phyloP scores from a whole-genome alignment of 352 stramenopile species.

The Bremia lactucae region DNA sequence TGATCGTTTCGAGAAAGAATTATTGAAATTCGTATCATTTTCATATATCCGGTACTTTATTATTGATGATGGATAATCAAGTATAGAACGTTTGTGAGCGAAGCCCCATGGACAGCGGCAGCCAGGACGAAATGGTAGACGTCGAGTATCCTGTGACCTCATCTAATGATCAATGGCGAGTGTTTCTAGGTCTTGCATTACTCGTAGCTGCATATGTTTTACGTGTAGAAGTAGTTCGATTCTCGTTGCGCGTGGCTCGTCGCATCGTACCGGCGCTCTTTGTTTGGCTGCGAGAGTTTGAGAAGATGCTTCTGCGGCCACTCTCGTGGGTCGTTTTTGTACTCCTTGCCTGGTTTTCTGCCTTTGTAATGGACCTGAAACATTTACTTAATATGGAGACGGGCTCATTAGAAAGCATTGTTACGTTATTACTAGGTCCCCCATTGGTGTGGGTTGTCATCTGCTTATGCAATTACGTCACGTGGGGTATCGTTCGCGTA shows the following conservation, averaged over 20 bases:
- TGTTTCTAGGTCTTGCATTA: conserved; percentile 64
- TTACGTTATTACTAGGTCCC: conserved; percentile 52
- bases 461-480: conserved; percentile 73
- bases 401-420: conserved; percentile 35
- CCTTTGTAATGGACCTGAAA: conserved; percentile 56
- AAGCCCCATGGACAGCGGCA: too few species aligned
- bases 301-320: conserved; percentile 65
- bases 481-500: conserved; percentile 68
- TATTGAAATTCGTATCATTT: too few species aligned
- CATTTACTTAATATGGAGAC: conserved; percentile 31
- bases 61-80: too few species aligned
- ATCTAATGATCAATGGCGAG: conserved; percentile 58
- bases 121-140: conserved; percentile 1
- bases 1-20: too few species aligned
- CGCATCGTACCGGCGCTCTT: conserved; percentile 44
- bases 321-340: conserved; percentile 80
- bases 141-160: conserved; percentile 9
- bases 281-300: conserved; percentile 77
- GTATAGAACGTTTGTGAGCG: too few species aligned
- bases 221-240: conserved; percentile 65
- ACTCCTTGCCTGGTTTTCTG: conserved; percentile 52
- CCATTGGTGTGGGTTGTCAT: conserved; percentile 78
- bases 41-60: too few species aligned
- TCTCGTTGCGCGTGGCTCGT: conserved; percentile 55
- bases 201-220: conserved; percentile 59